Conservation (phyloP, 2,329 filamentous ascomycete genomes). For the Sclerotinia borealis region DNA sequence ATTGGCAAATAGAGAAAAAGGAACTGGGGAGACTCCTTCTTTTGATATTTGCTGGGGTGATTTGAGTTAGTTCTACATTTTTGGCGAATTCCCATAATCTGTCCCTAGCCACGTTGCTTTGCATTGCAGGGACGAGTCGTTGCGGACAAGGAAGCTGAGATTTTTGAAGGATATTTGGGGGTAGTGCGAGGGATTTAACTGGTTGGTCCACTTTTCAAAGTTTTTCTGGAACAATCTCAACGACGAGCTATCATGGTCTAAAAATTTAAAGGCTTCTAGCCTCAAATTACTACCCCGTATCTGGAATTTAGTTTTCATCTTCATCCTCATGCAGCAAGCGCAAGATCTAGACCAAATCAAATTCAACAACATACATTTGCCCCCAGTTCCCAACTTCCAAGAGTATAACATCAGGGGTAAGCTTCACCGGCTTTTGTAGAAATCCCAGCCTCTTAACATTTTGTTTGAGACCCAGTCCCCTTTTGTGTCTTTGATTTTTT, state of each 20-base stretch:
- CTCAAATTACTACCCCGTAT: background rate
- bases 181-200: background rate
- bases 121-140: background rate
- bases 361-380: background rate
- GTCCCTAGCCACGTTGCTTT: background rate
- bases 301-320: background rate
- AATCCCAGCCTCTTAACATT: background rate
- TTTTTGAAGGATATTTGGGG: background rate
- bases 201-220: conserved; percentile 4
- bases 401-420: background rate
- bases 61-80: background rate
- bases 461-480: background rate
- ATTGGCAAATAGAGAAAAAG: background rate
- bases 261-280: background rate
- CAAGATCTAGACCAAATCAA: background rate
- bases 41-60: background rate
- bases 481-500: background rate
- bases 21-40: background rate
- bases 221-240: background rate
- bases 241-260: background rate
- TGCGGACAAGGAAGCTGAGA: background rate
- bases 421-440: background rate
- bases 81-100: background rate
- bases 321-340: background rate
- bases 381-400: background rate